Evolutionary conservation across 1,139 yeast genomes (phyloP).

Genomic region (Candida labiduridarum): DNA sequence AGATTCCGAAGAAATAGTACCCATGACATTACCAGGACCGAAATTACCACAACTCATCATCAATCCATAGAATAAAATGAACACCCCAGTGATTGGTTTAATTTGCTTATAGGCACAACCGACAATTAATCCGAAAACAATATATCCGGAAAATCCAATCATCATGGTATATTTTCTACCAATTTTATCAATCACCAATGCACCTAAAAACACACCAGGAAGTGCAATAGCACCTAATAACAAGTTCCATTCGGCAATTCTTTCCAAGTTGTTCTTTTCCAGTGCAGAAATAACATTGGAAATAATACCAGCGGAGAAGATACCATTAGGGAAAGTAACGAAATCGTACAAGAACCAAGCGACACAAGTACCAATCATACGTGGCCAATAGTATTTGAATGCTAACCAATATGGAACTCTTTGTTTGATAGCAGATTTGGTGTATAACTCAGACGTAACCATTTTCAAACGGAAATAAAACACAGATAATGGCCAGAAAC

Average conservation of each 20-base stretch:
- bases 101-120: constrained; percentile 48
- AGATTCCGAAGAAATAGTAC: constrained; percentile 66
- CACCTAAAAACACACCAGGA: constrained; percentile 52
- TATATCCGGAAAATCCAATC: constrained; percentile 49
- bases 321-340: constrained; percentile 55
- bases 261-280: constrained; percentile 33
- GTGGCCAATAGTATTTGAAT: constrained; percentile 48
- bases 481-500: constrained; percentile 71
- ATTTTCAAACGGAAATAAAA: constrained; percentile 71
- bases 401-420: constrained; percentile 51
- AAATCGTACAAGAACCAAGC: constrained; percentile 57
- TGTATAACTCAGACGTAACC: constrained; percentile 62
- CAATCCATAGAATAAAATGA: constrained; percentile 50
- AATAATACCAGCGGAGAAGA: constrained; percentile 50
- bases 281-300: constrained; percentile 32
- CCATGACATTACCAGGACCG: constrained; percentile 80
- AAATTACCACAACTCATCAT: constrained; percentile 58
- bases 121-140: constrained; percentile 50
- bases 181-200: constrained; percentile 40
- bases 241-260: constrained; percentile 52
- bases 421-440: constrained; percentile 45
- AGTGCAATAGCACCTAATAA: constrained; percentile 45
- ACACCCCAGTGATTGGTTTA: constrained; percentile 41
- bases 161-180: constrained; percentile 51
- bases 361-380: constrained; percentile 46